Evolutionary conservation across 2,329 filamentous ascomycete species (phyloP).

Genomic region (Aspergillus pseudoviridinutans): DNA sequence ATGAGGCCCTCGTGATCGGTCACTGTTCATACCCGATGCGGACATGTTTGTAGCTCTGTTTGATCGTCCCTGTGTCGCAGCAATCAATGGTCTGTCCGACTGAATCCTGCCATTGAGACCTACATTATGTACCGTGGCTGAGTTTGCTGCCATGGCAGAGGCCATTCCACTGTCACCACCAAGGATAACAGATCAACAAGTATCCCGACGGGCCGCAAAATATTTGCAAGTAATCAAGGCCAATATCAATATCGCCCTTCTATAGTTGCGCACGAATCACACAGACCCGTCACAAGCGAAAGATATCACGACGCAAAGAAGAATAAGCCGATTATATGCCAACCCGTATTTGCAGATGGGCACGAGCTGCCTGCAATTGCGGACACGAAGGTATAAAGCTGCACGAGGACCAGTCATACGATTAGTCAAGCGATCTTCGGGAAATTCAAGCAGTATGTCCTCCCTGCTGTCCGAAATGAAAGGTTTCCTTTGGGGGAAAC

Average conservation of each 20-base stretch:
- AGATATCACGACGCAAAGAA: not conserved
- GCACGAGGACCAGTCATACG: conserved; percentile 12
- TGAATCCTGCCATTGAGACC: conserved; percentile 13
- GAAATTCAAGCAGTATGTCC: not conserved
- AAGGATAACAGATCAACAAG: conserved; percentile 16
- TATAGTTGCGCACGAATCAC: conserved; percentile 12
- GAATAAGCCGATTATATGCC: conserved; percentile 9
- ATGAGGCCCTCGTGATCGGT: conserved; percentile 35
- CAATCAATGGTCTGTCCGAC: conserved; percentile 10
- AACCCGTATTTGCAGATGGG: conserved; percentile 27
- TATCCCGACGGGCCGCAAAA: conserved; percentile 18
- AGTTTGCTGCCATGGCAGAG: conserved; percentile 35
- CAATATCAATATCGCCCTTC: not conserved
- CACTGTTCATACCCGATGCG: conserved; percentile 32
- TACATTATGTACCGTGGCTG: conserved; percentile 36
- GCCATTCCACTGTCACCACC: conserved; percentile 25
- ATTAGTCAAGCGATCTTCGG: conserved; percentile 4
- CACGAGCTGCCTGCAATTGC: conserved; percentile 28
- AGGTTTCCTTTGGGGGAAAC: conserved; percentile 21
- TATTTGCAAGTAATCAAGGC: conserved; percentile 13
- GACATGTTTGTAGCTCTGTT: conserved; percentile 39
- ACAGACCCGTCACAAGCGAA: conserved; percentile 4
- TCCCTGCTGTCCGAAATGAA: not conserved
- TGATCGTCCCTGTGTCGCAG: conserved; percentile 24
- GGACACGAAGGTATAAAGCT: conserved; percentile 27